Percentiles rank a stretch among this genome's conserved stretches.
phyloP scores from a whole-genome alignment of 73 alveolate genomes.

The Paramecium primaurelia region DNA sequence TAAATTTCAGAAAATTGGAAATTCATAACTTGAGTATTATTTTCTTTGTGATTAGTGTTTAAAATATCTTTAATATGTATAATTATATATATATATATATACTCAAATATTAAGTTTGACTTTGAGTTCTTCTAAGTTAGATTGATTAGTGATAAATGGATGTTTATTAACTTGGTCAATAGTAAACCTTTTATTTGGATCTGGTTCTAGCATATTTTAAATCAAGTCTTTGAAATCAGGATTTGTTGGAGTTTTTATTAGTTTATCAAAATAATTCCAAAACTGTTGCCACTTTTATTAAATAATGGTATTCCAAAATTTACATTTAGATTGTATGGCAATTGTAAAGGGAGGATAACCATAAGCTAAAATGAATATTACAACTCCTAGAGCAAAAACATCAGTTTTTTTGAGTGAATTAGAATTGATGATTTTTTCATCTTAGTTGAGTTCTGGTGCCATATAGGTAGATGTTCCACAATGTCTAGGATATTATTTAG shows the following conservation, averaged over 20 bases:
- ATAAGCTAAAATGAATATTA: conserved; percentile 35
- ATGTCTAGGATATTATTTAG: neutral
- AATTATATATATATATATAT: neutral
- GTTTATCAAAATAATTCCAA: conserved; percentile 20
- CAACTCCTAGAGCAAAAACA: conserved; percentile 54
- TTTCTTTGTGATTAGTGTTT: neutral
- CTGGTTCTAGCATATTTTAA: neutral
- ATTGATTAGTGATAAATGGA: neutral
- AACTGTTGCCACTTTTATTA: neutral
- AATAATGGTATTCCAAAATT: neutral
- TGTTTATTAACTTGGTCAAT: neutral
- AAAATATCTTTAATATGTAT: neutral
- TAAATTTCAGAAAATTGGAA: neutral
- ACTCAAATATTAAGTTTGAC: neutral
- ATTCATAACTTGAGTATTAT: neutral
- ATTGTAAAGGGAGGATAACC: conserved; percentile 55
- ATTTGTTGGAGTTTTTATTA: neutral
- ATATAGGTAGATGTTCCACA: conserved; percentile 42
- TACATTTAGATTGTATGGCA: neutral
- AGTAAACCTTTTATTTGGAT: neutral
- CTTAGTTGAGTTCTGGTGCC: conserved; percentile 55
- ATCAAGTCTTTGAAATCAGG: neutral
- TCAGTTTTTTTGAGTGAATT: neutral
- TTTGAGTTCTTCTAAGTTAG: neutral
- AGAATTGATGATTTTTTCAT: neutral